Conservation (phyloP, 495 filamentous ascomycete genomes). For the Penicillium mononematosum region DNA sequence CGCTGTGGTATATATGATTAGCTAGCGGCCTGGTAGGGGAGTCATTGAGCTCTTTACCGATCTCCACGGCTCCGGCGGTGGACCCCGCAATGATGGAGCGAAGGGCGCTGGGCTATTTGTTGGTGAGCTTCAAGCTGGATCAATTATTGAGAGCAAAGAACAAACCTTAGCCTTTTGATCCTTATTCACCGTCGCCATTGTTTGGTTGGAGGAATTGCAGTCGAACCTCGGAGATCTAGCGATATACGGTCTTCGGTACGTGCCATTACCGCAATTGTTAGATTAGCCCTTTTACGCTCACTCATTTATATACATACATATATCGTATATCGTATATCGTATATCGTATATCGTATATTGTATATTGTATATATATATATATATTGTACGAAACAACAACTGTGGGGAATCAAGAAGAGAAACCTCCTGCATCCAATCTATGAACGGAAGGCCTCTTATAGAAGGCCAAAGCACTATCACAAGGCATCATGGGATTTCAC, state of each 20-base stretch:
- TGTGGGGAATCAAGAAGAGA: too few relatives aligned
- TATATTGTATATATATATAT: background rate
- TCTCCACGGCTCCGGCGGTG: constrained; percentile 90
- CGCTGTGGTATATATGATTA: constrained; percentile 46
- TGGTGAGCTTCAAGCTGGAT: constrained; percentile 19
- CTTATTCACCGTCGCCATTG: constrained; percentile 43
- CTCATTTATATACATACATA: background rate
- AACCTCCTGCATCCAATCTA: too few relatives aligned
- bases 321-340: background rate
- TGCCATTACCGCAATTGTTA: constrained; percentile 21
- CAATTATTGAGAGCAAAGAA: background rate
- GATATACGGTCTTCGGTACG: constrained; percentile 23
- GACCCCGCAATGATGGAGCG: constrained; percentile 87
- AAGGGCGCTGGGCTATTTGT: constrained; percentile 67
- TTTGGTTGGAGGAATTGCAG: constrained; percentile 11
- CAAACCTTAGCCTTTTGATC: constrained; percentile 48
- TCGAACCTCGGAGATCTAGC: constrained; percentile 14
- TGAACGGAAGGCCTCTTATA: too few relatives aligned
- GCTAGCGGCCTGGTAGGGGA: constrained; percentile 8
- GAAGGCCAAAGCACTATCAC: too few relatives aligned
- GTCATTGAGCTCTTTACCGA: constrained; percentile 55
- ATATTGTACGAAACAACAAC: background rate
- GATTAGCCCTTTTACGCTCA: background rate
- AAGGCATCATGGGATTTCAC: too few relatives aligned
- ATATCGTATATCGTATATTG: background rate